Percentiles rank a stretch among this genome's conserved stretches.
These are phyloP conservation scores for Annona squamosa DNA, from an alignment of 164 flowering plant species.

Conservation along the genomic window DNA sequence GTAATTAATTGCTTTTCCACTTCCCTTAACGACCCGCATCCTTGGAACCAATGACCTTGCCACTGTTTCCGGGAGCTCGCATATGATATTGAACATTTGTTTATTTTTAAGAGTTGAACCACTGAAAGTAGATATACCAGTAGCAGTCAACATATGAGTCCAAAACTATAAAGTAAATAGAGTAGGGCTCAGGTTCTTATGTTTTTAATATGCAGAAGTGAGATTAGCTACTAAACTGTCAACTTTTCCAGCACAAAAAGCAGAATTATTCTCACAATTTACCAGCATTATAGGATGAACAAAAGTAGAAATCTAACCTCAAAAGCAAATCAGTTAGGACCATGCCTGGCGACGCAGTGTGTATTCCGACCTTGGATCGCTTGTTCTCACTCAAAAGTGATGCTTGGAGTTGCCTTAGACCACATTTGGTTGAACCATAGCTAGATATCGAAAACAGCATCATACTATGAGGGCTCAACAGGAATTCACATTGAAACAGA, in stretches of 20 bases:
- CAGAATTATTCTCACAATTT: not conserved
- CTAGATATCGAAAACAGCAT: slow-evolving; percentile 23
- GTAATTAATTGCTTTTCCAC: slow-evolving; percentile 84
- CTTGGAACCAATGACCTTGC: slow-evolving; percentile 94
- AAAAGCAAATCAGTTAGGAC: slow-evolving; percentile 89
- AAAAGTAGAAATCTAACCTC: slow-evolving; percentile 36
- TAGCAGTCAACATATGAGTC: not conserved
- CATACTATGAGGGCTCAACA: not conserved
- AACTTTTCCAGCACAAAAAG: not conserved
- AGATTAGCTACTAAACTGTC: not conserved
- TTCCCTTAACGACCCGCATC: slow-evolving; percentile 83
- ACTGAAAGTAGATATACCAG: slow-evolving; percentile 31
- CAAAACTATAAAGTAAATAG: not conserved
- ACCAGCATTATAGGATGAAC: not conserved
- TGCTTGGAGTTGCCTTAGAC: slow-evolving; percentile 85
- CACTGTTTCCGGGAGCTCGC: slow-evolving; percentile 97
- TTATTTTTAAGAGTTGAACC: slow-evolving; percentile 77
- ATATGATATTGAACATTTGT: slow-evolving; percentile 92
- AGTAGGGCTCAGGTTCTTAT: not conserved
- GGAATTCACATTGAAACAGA: not conserved
- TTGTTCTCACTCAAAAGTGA: slow-evolving; percentile 80
- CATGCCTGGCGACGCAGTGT: slow-evolving; percentile 99
- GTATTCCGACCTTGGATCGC: slow-evolving; percentile 78
- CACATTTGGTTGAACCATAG: slow-evolving; percentile 96
- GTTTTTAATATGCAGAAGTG: not conserved